These are phyloP conservation scores for Ophiosphaerella narmari DNA, from an alignment of 2,329 filamentous ascomycete species.

Conservation along the genomic window DNA sequence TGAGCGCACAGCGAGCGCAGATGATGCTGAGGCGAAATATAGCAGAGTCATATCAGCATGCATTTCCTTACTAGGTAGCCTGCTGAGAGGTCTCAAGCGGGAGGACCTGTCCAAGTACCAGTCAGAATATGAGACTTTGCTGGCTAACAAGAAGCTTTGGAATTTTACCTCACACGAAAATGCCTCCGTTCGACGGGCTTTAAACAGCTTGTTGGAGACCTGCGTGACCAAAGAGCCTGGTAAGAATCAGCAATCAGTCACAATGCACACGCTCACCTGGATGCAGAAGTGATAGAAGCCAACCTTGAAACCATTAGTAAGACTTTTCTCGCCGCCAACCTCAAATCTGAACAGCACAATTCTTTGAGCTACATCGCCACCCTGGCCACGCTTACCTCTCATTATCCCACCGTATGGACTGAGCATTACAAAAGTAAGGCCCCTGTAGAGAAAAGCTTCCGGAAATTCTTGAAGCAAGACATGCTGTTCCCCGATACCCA, in stretches of 20 bases:
- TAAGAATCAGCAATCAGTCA: conserved; percentile 5
- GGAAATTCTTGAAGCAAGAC: conserved; percentile 76
- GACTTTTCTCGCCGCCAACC: conserved; percentile 73
- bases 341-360: conserved; percentile 72
- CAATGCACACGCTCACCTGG: background rate
- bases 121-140: conserved; percentile 66
- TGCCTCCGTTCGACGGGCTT: conserved; percentile 60
- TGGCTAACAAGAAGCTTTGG: conserved; percentile 68
- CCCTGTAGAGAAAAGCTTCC: conserved; percentile 62
- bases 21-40: conserved; percentile 87
- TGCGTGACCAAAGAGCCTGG: conserved; percentile 56
- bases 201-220: conserved; percentile 61
- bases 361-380: conserved; percentile 74
- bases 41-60: conserved; percentile 72
- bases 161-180: conserved; percentile 62
- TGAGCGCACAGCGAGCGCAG: conserved; percentile 78
- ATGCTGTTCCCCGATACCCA: conserved; percentile 65
- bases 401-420: conserved; percentile 75
- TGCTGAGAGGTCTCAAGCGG: conserved; percentile 52
- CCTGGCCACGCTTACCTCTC: conserved; percentile 67
- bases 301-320: conserved; percentile 63
- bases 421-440: conserved; percentile 64
- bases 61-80: conserved; percentile 58
- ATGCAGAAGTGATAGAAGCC: conserved; percentile 33
- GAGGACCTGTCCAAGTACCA: conserved; percentile 65